Percentiles rank a stretch among this genome's conserved stretches.
These are phyloP conservation scores for Citrus glauca DNA, from an alignment of 345 rosid genomes.

Conservation along the genomic window DNA sequence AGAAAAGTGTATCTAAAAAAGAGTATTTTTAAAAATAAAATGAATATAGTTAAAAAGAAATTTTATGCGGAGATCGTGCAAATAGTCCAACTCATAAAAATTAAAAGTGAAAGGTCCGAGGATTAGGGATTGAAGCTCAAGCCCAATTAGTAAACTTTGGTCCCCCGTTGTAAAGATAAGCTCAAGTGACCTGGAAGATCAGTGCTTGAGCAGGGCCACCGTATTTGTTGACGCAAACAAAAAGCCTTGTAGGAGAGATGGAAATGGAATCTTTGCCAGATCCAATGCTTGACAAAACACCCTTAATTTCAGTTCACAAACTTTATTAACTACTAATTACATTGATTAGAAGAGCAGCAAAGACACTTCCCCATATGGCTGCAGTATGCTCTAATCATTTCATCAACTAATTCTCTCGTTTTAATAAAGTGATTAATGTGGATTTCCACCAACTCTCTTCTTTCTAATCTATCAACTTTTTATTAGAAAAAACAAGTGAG, in stretches of 20 bases:
- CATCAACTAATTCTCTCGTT: not conserved
- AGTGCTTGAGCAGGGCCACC: not conserved
- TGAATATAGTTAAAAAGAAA: fast-evolving
- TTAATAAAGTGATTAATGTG: not conserved
- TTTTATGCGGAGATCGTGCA: no score
- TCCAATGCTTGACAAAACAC: not conserved
- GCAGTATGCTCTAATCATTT: constrained; percentile 14
- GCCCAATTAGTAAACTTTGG: not conserved
- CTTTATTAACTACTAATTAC: constrained; percentile 12
- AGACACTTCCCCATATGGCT: not conserved
- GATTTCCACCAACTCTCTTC: constrained; percentile 23
- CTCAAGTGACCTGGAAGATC: not conserved
- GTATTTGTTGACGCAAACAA: not conserved
- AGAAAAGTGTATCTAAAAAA: no score
- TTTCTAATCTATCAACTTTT: constrained; percentile 2
- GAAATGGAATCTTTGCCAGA: not conserved
- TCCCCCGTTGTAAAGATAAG: no score
- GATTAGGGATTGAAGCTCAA: not conserved
- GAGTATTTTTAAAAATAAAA: fast-evolving
- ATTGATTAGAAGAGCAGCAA: constrained; percentile 6
- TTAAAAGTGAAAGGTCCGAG: no score
- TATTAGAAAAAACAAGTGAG: constrained; percentile 5
- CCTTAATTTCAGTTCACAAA: constrained; percentile 1
- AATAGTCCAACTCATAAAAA: no score
- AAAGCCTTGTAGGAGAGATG: not conserved